Evolutionary conservation across 768 basidiomycete genomes (phyloP).

Genomic region (Sarcomyxa edulis): DNA sequence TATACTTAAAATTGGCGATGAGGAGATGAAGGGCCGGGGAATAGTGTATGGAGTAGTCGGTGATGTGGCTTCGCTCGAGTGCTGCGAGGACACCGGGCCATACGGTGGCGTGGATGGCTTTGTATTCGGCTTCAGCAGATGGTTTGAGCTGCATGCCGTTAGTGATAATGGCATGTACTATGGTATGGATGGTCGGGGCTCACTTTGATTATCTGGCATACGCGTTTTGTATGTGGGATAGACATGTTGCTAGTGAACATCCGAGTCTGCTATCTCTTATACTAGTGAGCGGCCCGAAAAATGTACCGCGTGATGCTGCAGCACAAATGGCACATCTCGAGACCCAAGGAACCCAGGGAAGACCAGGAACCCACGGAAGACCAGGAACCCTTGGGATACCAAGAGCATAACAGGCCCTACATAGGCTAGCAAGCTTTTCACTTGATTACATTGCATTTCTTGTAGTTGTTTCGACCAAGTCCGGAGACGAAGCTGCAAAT

Average conservation of each 20-base stretch:
- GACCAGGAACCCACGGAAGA: not conserved
- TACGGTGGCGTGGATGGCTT: constrained; percentile 51
- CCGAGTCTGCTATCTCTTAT: not conserved
- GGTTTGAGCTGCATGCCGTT: constrained; percentile 47
- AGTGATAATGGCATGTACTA: not conserved
- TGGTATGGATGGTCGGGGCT: too few relatives aligned
- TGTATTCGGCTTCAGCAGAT: constrained; percentile 44
- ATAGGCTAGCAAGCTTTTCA: too few relatives aligned
- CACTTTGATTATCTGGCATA: constrained; percentile 74
- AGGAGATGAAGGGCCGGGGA: constrained; percentile 58
- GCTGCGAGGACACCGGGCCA: constrained; percentile 69
- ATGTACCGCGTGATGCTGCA: not conserved
- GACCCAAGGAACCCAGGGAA: too few relatives aligned
- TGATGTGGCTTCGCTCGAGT: constrained; percentile 55
- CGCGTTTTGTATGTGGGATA: constrained; percentile 34
- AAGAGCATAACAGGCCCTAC: too few relatives aligned
- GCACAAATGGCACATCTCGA: too few relatives aligned
- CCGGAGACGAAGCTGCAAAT: too few relatives aligned
- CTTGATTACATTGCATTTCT: too few relatives aligned
- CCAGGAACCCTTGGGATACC: not conserved
- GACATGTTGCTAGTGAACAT: constrained; percentile 20
- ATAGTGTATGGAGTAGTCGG: constrained; percentile 75
- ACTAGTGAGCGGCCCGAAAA: not conserved
- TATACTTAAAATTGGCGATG: constrained; percentile 79
- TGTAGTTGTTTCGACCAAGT: too few relatives aligned